Base-by-base conservation (phyloP, 345 rosid species). In the Barbarea vulgaris region DNA sequence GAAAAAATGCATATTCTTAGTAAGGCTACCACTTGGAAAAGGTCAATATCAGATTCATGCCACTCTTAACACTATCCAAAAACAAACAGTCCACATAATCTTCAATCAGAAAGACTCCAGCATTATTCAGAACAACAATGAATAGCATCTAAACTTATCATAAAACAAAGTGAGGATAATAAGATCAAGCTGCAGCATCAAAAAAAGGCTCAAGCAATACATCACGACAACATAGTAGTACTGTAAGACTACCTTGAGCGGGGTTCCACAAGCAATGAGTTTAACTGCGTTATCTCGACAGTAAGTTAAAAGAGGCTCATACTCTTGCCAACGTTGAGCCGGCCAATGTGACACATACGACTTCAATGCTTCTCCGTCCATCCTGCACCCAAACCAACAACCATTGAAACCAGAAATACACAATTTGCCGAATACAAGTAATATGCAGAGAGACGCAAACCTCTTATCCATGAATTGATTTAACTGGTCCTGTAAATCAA, bases 181-280 rank as follows among this genome's bases (percentile, higher is more conserved):
- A 25, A 30, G 57, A 48, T 33, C 42, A 47, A 48, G 44, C 4
- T n/a, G 56, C 31, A 42, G 19, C 22, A 41, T 25, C 53, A n/a
- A n/a, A n/a, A 22, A 42, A 63, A 44, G 12, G 52, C 13, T 42
- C 67, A 63, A 63, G 28, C 28, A 27, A 3, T 1, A 22, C 7
- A 3, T 41, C 36, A 41, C 22, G 67, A 62, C 42, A 56, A 56
- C 13, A 27, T 6, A 13, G 18, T 14, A 24, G 28, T 27, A 27
- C 4, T 28, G 15, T 14, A 1, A 61, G 24, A 31, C 19, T 41
- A 93, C 98, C 96, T 88, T 82, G 52, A 91, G 90, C 4, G 97
- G 97, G 81, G 93, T 81, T 79, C 94, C 98, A 76, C 91, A 86
- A 69, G 98, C 94, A 83, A 94, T 86, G 74, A 91, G 82, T 37